Evolutionary conservation across 2,329 filamentous ascomycete genomes (phyloP).

Genomic region (Neofusicoccum kwambonambiense): DNA sequence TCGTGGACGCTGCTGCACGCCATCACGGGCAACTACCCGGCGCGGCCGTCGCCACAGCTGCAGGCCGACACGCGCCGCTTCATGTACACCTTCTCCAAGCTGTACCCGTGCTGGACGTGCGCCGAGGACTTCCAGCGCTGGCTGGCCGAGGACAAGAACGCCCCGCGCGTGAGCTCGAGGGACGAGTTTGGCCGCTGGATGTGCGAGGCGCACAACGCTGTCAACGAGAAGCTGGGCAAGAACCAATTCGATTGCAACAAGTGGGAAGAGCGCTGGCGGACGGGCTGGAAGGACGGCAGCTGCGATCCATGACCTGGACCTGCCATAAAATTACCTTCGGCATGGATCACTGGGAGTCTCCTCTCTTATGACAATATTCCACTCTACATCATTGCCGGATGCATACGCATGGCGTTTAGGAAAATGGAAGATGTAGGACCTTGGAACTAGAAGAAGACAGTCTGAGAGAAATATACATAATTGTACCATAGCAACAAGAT

Average conservation of each 20-base stretch:
- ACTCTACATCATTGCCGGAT: neutral
- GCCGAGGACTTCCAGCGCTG: conserved; percentile 87
- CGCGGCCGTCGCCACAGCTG: conserved; percentile 62
- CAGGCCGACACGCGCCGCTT: conserved; percentile 78
- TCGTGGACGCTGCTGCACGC: conserved; percentile 94
- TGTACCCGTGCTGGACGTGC: conserved; percentile 96
- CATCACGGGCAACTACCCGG: conserved; percentile 84
- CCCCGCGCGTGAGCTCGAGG: conserved; percentile 58
- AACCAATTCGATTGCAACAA: conserved; percentile 79
- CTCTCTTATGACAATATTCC: neutral
- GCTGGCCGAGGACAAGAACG: conserved; percentile 65
- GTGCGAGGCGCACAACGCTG: conserved; percentile 83
- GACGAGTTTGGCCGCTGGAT: conserved; percentile 79
- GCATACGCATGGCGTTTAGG: conserved; percentile 1
- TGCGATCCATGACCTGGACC: conserved; percentile 50
- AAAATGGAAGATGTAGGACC: neutral
- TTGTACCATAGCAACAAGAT: neutral
- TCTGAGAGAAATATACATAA: neutral
- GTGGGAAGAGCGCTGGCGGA: conserved; percentile 95
- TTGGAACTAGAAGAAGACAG: neutral
- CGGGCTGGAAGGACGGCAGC: conserved; percentile 74
- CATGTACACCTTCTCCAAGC: conserved; percentile 73
- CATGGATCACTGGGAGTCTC: neutral
- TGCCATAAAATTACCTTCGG: no score
- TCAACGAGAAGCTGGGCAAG: conserved; percentile 90